Evolutionary conservation across 2,329 filamentous ascomycete genomes (phyloP).

Genomic region (Pseudocercospora cruenta): DNA sequence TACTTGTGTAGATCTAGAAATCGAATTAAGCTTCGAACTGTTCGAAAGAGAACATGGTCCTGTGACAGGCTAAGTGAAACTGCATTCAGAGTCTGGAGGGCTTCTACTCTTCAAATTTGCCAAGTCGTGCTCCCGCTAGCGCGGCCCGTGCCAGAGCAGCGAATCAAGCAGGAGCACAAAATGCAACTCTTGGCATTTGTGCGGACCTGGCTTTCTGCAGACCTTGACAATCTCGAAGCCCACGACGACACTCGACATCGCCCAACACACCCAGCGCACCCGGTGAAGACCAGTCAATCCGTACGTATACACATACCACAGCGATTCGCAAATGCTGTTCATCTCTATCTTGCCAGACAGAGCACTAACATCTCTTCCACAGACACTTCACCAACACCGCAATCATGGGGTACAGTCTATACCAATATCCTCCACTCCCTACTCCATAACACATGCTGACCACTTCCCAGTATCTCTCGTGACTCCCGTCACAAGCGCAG

Average conservation of each 20-base stretch:
- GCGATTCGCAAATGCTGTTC: not conserved
- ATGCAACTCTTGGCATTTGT: not conserved
- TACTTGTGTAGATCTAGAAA: conserved; percentile 25
- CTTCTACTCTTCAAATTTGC: not conserved
- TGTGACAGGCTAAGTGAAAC: no score
- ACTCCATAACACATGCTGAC: conserved; percentile 41
- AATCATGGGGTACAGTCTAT: conserved; percentile 56
- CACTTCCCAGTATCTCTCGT: conserved; percentile 81
- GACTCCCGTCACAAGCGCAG: conserved; percentile 99
- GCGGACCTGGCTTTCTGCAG: not conserved
- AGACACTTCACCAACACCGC: conserved; percentile 43
- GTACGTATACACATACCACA: conserved; percentile 16
- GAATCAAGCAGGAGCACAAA: not conserved
- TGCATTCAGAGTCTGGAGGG: not conserved
- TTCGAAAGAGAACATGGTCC: not conserved
- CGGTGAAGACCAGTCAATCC: conserved; percentile 28
- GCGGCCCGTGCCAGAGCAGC: not conserved
- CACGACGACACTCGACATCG: conserved; percentile 26
- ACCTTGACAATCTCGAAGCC: not conserved
- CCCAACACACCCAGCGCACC: conserved; percentile 24
- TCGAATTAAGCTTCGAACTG: no score
- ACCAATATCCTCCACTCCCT: conserved; percentile 28
- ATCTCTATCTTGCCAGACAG: not conserved
- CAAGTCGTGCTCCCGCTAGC: not conserved
- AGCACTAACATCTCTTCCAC: conserved; percentile 20